Evolutionary conservation across 768 basidiomycete species (phyloP), one percentile per base, ranked within the genome.

Genomic region (Favolaschia claudopus): DNA sequence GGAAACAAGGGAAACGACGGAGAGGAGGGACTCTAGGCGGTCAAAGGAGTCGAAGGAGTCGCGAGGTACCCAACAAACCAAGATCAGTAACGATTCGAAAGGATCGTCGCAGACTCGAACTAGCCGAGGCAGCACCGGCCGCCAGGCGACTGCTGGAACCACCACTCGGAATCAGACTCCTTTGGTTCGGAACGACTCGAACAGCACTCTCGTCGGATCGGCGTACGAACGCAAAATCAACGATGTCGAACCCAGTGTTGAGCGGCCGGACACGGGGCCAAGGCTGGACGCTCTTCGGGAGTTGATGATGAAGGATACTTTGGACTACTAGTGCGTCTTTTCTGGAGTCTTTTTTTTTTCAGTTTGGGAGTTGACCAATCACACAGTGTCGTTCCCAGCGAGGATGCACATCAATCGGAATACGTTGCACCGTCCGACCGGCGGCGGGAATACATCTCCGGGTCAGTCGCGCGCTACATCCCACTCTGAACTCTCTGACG

Each of bases 321-420:
- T 92, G 52, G 89, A 92, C 69, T 91, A 87, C 67, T 93, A 92
- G 91, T 92, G 67, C 73, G 89, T 56, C 28, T 27, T 50, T 33
- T 28, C 32, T 19, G 19, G 36, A 27, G 43, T 37, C 55, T 52
- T 29, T 33, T 29, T 46, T 52, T 38, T 37, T 52, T 33, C 63
- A n/a, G n/a, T n/a, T n/a, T n/a, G n/a, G n/a, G n/a, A n/a, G n/a
- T n/a, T n/a, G n/a, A n/a, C n/a, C n/a, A n/a, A n/a, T n/a, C n/a
- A n/a, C n/a, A n/a, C 46, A 94, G 92, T 66, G 72, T 93, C 62
- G 72, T 94, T 43, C 92, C 92, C 3, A 86, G 82, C 32, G 91
- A 92, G 72, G 93, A 95, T 68, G 88, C 91, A 6, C 93, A 95
- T 69, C 84, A 85, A 48, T 92, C 92, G 0, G 93, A 95, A 72